Conservation (phyloP, 257 asterid genomes). For the Primulina huaijiensis region DNA sequence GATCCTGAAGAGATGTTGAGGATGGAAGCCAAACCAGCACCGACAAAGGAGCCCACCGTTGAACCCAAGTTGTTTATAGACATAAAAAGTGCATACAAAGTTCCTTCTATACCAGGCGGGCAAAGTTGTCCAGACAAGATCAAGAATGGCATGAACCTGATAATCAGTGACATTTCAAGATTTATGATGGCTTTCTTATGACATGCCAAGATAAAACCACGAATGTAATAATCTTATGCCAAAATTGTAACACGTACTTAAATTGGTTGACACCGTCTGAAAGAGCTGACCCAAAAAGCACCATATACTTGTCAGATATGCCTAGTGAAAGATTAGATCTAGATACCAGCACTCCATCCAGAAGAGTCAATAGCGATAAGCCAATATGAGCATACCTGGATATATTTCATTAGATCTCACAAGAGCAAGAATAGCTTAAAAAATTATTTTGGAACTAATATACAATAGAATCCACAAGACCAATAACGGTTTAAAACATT, state of each 20-base stretch:
- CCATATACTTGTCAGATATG: slow-evolving; percentile 68
- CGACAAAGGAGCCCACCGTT: slow-evolving; percentile 71
- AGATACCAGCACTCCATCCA: slow-evolving; percentile 69
- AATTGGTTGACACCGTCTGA: slow-evolving; percentile 90
- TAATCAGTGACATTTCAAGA: slow-evolving; percentile 13
- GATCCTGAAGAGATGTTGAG: slow-evolving; percentile 85
- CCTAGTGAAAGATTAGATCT: slow-evolving; percentile 58
- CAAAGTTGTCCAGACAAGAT: slow-evolving; percentile 94
- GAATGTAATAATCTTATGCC: not conserved
- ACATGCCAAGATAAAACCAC: not conserved
- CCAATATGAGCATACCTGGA: slow-evolving; percentile 83
- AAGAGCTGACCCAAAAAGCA: slow-evolving; percentile 84
- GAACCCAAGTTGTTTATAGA: slow-evolving; percentile 86
- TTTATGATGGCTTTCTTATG: slow-evolving; percentile 3
- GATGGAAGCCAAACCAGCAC: slow-evolving; percentile 77
- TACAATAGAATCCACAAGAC: not conserved
- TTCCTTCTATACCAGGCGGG: slow-evolving; percentile 96
- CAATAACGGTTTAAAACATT: not conserved
- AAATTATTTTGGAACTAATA: not conserved
- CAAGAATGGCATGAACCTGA: slow-evolving; percentile 96
- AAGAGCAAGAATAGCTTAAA: not conserved
- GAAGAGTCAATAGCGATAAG: slow-evolving; percentile 51
- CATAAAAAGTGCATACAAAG: slow-evolving; percentile 89
- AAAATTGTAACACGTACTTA: slow-evolving; percentile 53
- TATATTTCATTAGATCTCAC: slow-evolving; percentile 11